Conservation (phyloP, 1,139 yeast genomes). For the Yamadazyma trypodendri region DNA sequence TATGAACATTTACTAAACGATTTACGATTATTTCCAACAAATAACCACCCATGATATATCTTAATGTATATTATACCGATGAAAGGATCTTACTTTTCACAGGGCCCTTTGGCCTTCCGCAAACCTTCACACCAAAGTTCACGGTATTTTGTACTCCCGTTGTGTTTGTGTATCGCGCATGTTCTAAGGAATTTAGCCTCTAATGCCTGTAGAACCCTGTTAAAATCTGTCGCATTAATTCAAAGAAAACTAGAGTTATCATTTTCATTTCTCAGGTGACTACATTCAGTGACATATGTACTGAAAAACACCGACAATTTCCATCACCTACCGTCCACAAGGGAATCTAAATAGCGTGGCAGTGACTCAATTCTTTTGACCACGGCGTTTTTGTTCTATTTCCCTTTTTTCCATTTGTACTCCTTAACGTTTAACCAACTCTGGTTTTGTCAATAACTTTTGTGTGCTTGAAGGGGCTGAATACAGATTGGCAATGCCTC, state of each 20-base stretch:
- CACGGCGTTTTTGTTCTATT: background rate
- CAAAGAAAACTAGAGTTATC: too few relatives aligned
- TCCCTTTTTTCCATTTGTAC: background rate
- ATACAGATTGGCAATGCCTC: slow-evolving; percentile 2
- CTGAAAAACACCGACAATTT: background rate
- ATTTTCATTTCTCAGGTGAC: background rate
- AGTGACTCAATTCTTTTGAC: background rate
- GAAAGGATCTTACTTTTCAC: too few relatives aligned
- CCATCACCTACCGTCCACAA: background rate
- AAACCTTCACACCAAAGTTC: too few relatives aligned
- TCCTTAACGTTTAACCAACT: background rate
- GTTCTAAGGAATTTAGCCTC: too few relatives aligned
- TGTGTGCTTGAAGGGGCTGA: background rate
- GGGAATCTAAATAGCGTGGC: background rate
- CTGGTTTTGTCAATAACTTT: background rate
- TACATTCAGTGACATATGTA: background rate
- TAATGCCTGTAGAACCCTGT: too few relatives aligned
- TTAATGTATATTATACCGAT: too few relatives aligned
- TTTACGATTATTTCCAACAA: slow-evolving; percentile 15
- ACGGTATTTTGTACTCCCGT: too few relatives aligned
- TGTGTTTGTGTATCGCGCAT: too few relatives aligned
- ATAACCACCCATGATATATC: slow-evolving; percentile 6
- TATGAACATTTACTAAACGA: slow-evolving; percentile 16
- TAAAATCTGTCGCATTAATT: too few relatives aligned
- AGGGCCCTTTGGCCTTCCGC: too few relatives aligned